Evolutionary conservation across 129 eudicot genomes (phyloP), one percentile per base, ranked within the genome.

Genomic region (Centaurea solstitialis): DNA sequence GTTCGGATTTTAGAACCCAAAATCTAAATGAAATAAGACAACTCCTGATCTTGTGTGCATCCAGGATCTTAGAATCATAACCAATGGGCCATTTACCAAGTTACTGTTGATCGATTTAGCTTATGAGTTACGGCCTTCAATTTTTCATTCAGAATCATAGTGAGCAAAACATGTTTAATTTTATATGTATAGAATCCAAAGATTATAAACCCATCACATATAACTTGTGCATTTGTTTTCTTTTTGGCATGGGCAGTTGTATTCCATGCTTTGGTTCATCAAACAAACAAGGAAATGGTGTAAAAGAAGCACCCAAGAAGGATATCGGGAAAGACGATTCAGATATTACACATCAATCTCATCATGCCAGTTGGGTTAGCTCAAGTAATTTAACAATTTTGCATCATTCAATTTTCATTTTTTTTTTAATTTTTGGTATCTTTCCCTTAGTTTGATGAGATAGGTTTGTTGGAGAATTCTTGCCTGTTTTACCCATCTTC

Each of bases 241-340:
- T 82, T 89, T 78, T 82, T 71, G 87, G 85, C 86, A 93, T 90
- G 98, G 98, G 93, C 73, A 90, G 97, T 83, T 93, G 98, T 91
- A 84, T 90, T 74, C 91, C 93, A 39, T 93, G 98, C 83, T 87
- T 87, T 86, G 87, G 92, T 83, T n/a, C n/a, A n/a, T n/a, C n/a
- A n/a, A n/a, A n/a, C n/a, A n/a, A n/a, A n/a, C n/a, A n/a, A n/a
- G n/a, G n/a, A n/a, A n/a, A n/a, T n/a, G n/a, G n/a, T n/a, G n/a
- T n/a, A n/a, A n/a, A n/a, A n/a, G n/a, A n/a, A n/a, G n/a, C n/a
- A n/a, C n/a, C n/a, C n/a, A n/a, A n/a, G n/a, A n/a, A n/a, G n/a
- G n/a, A n/a, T n/a, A n/a, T n/a, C n/a, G n/a, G n/a, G n/a, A n/a
- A n/a, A n/a, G n/a, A n/a, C n/a, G n/a, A n/a, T n/a, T n/a, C n/a